These are phyloP conservation scores for Chaetomiaceae sp. DNA, from an alignment of 2,329 filamentous ascomycete species.

Conservation along the genomic window DNA sequence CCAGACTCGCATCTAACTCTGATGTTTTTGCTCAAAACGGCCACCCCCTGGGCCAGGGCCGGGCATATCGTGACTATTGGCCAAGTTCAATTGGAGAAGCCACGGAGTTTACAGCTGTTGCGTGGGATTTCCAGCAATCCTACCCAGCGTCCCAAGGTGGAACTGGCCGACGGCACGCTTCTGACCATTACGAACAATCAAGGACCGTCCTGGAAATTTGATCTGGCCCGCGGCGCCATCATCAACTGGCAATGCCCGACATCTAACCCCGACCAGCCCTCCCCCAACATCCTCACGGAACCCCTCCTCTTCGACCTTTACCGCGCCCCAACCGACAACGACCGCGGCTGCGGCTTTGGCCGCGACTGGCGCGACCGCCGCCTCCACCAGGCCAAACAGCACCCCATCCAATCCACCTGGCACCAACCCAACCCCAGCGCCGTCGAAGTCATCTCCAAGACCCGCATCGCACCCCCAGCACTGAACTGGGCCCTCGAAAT, in stretches of 20 bases:
- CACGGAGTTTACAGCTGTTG: conserved; percentile 24
- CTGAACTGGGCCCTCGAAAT: conserved; percentile 56
- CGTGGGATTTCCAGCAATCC: conserved; percentile 1
- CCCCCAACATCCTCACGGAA: conserved; percentile 39
- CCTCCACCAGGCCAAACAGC: conserved; percentile 42
- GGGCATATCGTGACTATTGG: conserved; percentile 50
- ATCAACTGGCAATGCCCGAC: conserved; percentile 36
- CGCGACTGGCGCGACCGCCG: conserved; percentile 50
- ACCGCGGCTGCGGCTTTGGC: conserved; percentile 50
- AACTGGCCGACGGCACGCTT: not conserved
- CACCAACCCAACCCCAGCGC: conserved; percentile 27
- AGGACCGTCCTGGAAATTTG: conserved; percentile 40
- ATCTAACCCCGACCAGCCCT: conserved; percentile 15
- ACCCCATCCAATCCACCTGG: conserved; percentile 36
- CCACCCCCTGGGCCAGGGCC: conserved; percentile 47
- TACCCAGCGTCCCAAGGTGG: not conserved
- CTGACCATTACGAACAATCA: conserved; percentile 34
- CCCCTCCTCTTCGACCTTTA: conserved; percentile 52
- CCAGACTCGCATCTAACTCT: conserved; percentile 46
- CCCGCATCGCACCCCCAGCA: conserved; percentile 56
- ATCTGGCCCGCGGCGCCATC: conserved; percentile 39
- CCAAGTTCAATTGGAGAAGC: conserved; percentile 37
- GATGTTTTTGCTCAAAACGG: conserved; percentile 39
- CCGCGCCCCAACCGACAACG: conserved; percentile 63
- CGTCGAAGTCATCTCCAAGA: conserved; percentile 43